phyloP scores from a whole-genome alignment of 208 protist genomes.

The Angomonas ambiguus region DNA sequence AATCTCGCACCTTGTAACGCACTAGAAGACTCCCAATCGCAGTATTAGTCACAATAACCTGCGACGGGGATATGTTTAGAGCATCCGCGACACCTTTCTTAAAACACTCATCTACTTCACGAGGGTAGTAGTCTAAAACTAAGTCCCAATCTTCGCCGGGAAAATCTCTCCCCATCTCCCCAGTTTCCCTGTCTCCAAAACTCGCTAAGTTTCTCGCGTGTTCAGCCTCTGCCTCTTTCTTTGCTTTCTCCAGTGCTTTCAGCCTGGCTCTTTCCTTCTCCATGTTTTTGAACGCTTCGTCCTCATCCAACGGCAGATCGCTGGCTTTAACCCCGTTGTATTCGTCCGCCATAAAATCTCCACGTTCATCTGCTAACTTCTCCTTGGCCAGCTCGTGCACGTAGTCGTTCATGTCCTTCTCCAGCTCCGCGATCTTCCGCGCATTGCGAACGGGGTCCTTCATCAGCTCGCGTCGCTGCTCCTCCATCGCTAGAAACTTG shows the following conservation, averaged over 20 bases:
- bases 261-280: conserved; percentile 15
- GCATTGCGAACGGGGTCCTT: conserved; percentile 13
- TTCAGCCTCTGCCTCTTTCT: conserved; percentile 39
- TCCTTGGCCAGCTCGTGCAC: conserved; percentile 51
- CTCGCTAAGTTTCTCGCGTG: too few species aligned
- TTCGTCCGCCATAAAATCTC: conserved; percentile 31
- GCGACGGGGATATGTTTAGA: background rate
- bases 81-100: background rate
- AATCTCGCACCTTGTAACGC: background rate
- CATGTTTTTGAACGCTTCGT: conserved; percentile 15
- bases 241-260: conserved; percentile 13
- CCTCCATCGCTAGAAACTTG: conserved; percentile 21
- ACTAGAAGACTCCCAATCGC: background rate
- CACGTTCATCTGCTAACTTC: conserved; percentile 31
- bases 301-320: conserved; percentile 52
- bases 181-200: conserved; percentile 57
- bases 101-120: background rate
- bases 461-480: conserved; percentile 14
- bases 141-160: background rate
- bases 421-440: conserved; percentile 15
- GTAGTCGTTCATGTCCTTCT: conserved; percentile 45
- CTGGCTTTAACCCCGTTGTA: conserved; percentile 40
- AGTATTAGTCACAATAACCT: background rate
- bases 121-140: conserved; percentile 10
- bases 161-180: conserved; percentile 1